Base-by-base conservation (phyloP, 2,329 filamentous ascomycete species). In the Cytospora schulzeri region DNA sequence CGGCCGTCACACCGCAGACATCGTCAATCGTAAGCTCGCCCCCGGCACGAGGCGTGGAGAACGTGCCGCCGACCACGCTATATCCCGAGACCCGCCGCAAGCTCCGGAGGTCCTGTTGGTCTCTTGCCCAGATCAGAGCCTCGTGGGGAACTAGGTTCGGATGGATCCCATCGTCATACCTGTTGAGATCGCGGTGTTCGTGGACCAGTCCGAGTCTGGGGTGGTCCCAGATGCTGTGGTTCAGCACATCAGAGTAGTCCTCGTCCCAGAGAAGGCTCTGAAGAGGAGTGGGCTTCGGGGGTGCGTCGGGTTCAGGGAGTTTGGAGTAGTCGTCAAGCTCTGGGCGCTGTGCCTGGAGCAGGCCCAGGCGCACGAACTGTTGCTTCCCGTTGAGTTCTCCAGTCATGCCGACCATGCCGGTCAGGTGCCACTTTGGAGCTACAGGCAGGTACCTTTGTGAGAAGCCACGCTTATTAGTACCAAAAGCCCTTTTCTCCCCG, bases 71-170 rank as follows among this genome's bases (percentile, higher is more conserved):
- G 12, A 31, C 19, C 7, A 22, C 22, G 22, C 29, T 28, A 15
- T 12, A 29, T 12, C 41, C 45, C 1, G 29, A 26, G n/a, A 59
- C 28, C 45, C 45, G 57, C 17, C 45, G 45, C 45, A 59, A 24
- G n/a, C 22, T 11, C 45, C 22, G 45, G 2, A 19, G 29, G 22
- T 59, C 57, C 2, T 24, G 17, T 6, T 12, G 14, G n/a, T 52
- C 15, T 50, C 26, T 59, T 28, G 57, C 57, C 57, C 57, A 59
- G 29, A 59, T 59, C 45, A 59, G 22, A n/a, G 57, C 57, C 2
- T 50, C 29, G 8, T 28, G 45, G 6, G 28, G 4, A 11, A 59
- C 2, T 9, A 59, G 28, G 15, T 38, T 15, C 14, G 9, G 1
- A 11, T 26, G 7, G 14, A 56, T 1, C 2, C 5, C 4, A 57